Percentiles rank a stretch among this genome's conserved stretches.
Conservation (phyloP, 345 rosid genomes). For the Eutrema yunnanense region DNA sequence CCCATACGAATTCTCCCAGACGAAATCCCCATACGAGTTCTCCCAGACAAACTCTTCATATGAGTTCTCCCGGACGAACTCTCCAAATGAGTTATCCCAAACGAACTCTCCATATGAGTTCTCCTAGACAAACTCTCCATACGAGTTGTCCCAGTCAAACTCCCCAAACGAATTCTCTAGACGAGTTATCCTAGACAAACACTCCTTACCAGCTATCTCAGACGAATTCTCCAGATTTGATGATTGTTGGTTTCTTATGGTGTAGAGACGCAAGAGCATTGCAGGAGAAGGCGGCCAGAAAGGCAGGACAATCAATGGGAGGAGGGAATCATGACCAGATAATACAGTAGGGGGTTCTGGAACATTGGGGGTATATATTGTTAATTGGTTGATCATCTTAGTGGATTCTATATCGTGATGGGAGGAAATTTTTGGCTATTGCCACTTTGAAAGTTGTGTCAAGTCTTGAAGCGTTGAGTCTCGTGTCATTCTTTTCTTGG, state of each 20-base stretch:
- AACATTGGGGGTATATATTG: background rate
- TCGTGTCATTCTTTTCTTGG: background rate
- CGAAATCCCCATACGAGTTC: no score
- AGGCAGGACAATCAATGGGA: conserved; percentile 50
- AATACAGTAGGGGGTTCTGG: background rate
- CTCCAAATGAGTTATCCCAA: no score
- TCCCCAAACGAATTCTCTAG: no score
- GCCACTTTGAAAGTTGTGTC: background rate
- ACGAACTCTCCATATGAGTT: no score
- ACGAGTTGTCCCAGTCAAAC: no score
- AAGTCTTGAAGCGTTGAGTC: background rate
- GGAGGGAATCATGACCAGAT: conserved; percentile 35
- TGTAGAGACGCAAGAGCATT: conserved; percentile 72
- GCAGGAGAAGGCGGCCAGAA: conserved; percentile 75
- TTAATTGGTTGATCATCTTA: background rate
- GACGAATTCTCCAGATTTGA: background rate
- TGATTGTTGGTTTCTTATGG: background rate
- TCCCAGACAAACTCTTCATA: no score
- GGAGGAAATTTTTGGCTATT: background rate
- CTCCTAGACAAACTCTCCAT: no score
- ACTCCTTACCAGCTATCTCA: no score
- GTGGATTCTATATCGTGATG: background rate
- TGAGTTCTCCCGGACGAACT: no score
- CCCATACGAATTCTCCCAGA: no score
- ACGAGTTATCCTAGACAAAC: no score